Evolutionary conservation across 2,329 filamentous ascomycete genomes (phyloP), one percentile per base, ranked within the genome.

Genomic region (Thermothelomyces thermophilus): DNA sequence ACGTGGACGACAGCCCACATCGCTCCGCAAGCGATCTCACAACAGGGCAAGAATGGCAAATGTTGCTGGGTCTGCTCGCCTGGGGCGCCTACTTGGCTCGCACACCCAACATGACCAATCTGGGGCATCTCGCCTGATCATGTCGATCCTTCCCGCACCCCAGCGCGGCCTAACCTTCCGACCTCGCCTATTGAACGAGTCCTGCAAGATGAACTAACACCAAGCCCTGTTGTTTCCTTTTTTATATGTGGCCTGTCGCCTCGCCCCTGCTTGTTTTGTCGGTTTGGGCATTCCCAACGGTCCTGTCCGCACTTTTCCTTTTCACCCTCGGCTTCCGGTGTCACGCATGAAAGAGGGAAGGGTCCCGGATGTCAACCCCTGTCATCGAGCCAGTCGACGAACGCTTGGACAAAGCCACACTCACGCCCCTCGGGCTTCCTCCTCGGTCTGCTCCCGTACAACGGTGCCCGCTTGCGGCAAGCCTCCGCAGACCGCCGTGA

Each of bases 101-200:
- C 41, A 9, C 34, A 37, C 43, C n/a, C 17, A n/a, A 41, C n/a
- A 41, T 10, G 40, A 11, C 49, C 40, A 47, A 48, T 44, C 51
- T 20, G 33, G 30, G 20, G 17, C 41, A 37, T 36, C 34, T 50
- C 33, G 37, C 31, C 46, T 46, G 48, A 43, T 52, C 34, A 41
- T 44, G 52, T 24, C 31, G 52, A 55, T 52, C 46, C 9, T 41
- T 33, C 24, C 9, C 24, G 11, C 22, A 16, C 41, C 16, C 35
- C 36, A 30, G 26, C 24, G 13, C 28, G 37, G 30, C 41, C 22
- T 39, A 45, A 48, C 35, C 36, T 39, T 41, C 40, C 46, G 40
- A 36, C 5, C 30, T 40, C 40, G 33, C 44, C 33, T 40, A 20
- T 40, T 22, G 43, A 17, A 20, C 19, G 35, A 28, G 16, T 46